Conservation (phyloP, 495 filamentous ascomycete species). For the Hypoxylon fragiforme region DNA sequence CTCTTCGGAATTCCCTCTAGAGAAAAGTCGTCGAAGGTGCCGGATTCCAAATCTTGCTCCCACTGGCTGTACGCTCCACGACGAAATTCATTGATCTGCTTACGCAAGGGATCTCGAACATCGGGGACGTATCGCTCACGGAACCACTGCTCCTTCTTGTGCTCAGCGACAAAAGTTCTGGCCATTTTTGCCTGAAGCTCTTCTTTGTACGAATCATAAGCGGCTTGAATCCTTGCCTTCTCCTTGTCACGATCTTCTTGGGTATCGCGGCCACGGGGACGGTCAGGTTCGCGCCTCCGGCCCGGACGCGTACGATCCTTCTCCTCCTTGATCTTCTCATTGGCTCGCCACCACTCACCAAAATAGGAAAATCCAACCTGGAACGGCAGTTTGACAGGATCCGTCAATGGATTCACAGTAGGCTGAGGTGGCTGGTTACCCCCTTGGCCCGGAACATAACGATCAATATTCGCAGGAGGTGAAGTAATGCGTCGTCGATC, state of each 20-base stretch:
- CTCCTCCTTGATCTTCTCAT: slow-evolving; percentile 84
- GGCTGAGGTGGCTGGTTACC: slow-evolving; percentile 57
- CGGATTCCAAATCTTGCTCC: slow-evolving; percentile 78
- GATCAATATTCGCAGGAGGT: slow-evolving; percentile 79
- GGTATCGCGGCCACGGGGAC: slow-evolving; percentile 73
- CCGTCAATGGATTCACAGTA: slow-evolving; percentile 72
- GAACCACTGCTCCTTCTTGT: slow-evolving; percentile 97
- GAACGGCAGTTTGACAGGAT: slow-evolving; percentile 83
- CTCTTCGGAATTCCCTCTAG: slow-evolving; percentile 94
- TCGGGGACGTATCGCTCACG: slow-evolving; percentile 91
- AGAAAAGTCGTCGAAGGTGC: slow-evolving; percentile 90
- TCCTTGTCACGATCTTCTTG: slow-evolving; percentile 88
- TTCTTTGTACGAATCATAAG: slow-evolving; percentile 93
- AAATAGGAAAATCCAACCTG: slow-evolving; percentile 97
- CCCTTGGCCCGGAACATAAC: slow-evolving; percentile 91
- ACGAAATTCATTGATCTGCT: slow-evolving; percentile 73
- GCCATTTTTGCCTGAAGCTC: slow-evolving; percentile 92
- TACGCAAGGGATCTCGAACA: slow-evolving; percentile 67
- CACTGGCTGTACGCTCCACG: slow-evolving; percentile 76
- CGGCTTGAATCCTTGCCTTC: slow-evolving; percentile 83
- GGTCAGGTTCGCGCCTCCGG: slow-evolving; percentile 69
- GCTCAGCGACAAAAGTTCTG: slow-evolving; percentile 80
- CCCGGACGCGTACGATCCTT: slow-evolving; percentile 77
- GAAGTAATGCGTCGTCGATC: slow-evolving; percentile 59
- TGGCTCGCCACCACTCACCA: slow-evolving; percentile 92